A percentile compares a stretch with the other conserved stretches of the same genome.
Conservation (phyloP, 2,329 filamentous ascomycete genomes). For the Penicillium polonicum region DNA sequence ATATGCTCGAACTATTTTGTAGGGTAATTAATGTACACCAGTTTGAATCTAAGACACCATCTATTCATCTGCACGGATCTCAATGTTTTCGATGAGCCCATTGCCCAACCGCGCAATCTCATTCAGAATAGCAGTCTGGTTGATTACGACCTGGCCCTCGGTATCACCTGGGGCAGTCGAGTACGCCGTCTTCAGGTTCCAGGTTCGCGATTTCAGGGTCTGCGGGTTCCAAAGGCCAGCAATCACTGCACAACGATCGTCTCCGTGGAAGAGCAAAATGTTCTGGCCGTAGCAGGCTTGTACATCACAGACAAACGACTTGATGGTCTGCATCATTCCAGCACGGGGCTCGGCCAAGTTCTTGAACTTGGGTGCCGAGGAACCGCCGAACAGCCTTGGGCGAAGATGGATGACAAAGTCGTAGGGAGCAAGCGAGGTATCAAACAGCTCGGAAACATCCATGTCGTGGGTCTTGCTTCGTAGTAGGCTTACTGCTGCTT, state of each 20-base stretch:
- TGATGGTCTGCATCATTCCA: slow-evolving; percentile 60
- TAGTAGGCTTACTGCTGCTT: slow-evolving; percentile 67
- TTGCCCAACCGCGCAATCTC: slow-evolving; percentile 53
- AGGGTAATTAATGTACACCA: slow-evolving; percentile 20
- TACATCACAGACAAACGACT: slow-evolving; percentile 67
- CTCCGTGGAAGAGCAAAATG: slow-evolving; percentile 77
- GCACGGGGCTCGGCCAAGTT: slow-evolving; percentile 64
- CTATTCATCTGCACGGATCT: slow-evolving; percentile 43
- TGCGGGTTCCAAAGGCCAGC: slow-evolving; percentile 66
- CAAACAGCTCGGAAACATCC: slow-evolving; percentile 64
- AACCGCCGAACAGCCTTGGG: slow-evolving; percentile 47
- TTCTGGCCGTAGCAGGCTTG: slow-evolving; percentile 64
- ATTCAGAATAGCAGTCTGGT: slow-evolving; percentile 43
- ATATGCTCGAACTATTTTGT: background rate
- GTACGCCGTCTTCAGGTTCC: slow-evolving; percentile 40
- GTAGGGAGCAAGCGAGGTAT: slow-evolving; percentile 71
- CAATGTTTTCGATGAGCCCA: slow-evolving; percentile 66
- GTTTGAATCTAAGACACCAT: slow-evolving; percentile 13
- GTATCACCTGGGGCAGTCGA: slow-evolving; percentile 34
- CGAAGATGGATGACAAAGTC: slow-evolving; percentile 79
- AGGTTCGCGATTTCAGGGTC: slow-evolving; percentile 30
- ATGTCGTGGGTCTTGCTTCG: slow-evolving; percentile 54
- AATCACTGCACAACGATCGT: slow-evolving; percentile 56
- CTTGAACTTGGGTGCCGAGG: slow-evolving; percentile 61
- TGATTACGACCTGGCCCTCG: slow-evolving; percentile 34